Evolutionary conservation across 441 rosid species (phyloP).

Genomic region (Pelargonium australe): DNA sequence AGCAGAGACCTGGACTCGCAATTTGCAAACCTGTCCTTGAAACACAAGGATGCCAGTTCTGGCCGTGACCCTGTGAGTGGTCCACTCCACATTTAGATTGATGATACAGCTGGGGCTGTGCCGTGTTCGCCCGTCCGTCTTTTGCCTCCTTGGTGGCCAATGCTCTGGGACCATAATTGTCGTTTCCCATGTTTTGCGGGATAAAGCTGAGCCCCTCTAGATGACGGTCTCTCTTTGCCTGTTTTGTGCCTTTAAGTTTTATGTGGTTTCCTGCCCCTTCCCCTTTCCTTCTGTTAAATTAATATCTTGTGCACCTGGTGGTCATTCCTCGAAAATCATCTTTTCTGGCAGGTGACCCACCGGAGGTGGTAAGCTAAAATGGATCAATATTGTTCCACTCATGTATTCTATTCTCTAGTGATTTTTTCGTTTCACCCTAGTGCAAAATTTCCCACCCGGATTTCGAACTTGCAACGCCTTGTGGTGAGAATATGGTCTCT

Average conservation of each 20-base stretch:
- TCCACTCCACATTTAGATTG: conserved; percentile 50
- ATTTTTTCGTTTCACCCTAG: not conserved
- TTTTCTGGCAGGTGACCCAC: conserved; percentile 46
- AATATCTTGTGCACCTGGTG: conserved; percentile 63
- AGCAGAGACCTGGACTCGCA: conserved; percentile 93
- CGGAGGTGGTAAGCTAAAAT: conserved; percentile 74
- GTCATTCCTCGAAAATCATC: conserved; percentile 33
- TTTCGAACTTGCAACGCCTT: not conserved
- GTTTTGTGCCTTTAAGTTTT: conserved; percentile 21
- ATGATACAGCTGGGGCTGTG: conserved; percentile 24
- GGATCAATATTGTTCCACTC: conserved; percentile 13
- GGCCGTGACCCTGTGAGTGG: conserved; percentile 59
- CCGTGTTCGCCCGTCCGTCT: conserved; percentile 10
- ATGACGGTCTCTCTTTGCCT: conserved; percentile 23
- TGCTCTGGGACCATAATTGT: conserved; percentile 7
- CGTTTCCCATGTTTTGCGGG: conserved; percentile 17
- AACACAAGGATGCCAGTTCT: conserved; percentile 59
- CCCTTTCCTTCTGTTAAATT: conserved; percentile 22
- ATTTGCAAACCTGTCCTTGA: conserved; percentile 73
- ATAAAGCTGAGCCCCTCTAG: conserved; percentile 27
- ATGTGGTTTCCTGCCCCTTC: conserved; percentile 1
- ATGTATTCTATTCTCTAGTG: not conserved
- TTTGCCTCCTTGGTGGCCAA: conserved; percentile 6
- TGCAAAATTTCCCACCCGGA: not conserved
- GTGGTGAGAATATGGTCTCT: not conserved